Evolutionary conservation across 768 basidiomycete genomes (phyloP).

Genomic region (Russula emetica): DNA sequence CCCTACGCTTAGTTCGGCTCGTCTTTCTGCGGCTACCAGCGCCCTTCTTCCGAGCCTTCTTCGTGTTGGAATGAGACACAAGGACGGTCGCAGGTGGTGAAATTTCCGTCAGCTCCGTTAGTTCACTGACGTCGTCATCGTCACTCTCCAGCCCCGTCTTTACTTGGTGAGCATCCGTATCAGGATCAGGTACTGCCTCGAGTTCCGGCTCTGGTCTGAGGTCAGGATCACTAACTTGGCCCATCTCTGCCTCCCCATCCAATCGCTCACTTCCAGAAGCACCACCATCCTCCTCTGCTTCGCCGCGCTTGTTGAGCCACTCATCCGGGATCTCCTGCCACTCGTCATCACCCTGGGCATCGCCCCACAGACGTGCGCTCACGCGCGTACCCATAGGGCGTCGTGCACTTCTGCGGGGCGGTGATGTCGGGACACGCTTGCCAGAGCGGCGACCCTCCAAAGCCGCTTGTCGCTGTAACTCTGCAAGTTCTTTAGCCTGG

Average conservation of each 20-base stretch:
- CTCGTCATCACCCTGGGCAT: conserved; percentile 42
- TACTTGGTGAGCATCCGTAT: conserved; percentile 17
- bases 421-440: conserved; percentile 17
- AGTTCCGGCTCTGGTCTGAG: conserved; percentile 15
- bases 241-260: conserved; percentile 27
- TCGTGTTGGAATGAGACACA: conserved; percentile 25
- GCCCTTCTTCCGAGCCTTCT: conserved; percentile 13
- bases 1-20: conserved; percentile 16
- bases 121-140: conserved; percentile 59
- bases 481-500: conserved; percentile 65
- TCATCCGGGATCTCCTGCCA: conserved; percentile 81
- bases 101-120: conserved; percentile 68
- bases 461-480: conserved; percentile 51
- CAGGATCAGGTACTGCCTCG: conserved; percentile 29
- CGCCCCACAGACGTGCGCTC: conserved; percentile 61
- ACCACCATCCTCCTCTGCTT: conserved; percentile 23
- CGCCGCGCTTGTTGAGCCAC: conserved; percentile 46
- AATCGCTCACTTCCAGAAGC: conserved; percentile 25
- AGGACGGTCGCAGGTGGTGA: conserved; percentile 30
- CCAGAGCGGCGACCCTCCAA: conserved; percentile 28
- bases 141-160: conserved; percentile 62
- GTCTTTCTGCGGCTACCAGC: conserved; percentile 14
- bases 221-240: conserved; percentile 8
- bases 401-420: conserved; percentile 29
- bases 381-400: conserved; percentile 52